Evolutionary conservation across 345 rosid species (phyloP).

Genomic region (Salix purpurea): DNA sequence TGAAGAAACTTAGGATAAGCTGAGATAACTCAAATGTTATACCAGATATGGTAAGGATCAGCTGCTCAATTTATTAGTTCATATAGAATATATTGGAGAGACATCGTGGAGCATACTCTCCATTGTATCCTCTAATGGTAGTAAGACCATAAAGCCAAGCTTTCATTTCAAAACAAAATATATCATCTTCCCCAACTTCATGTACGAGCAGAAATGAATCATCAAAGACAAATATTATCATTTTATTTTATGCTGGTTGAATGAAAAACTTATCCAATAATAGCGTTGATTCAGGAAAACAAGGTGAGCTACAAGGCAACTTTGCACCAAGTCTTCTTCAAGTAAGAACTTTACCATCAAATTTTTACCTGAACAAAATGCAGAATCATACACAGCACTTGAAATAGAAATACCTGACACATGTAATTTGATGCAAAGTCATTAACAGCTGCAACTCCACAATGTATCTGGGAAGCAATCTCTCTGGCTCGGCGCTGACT

Average conservation of each 20-base stretch:
- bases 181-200: not conserved
- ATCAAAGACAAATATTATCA: not conserved
- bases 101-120: no score
- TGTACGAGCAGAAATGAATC: not conserved
- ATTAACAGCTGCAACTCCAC: constrained; percentile 89
- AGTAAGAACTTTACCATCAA: not conserved
- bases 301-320: not conserved
- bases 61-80: not conserved
- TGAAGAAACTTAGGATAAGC: not conserved
- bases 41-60: not conserved
- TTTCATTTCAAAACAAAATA: not conserved
- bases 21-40: not conserved
- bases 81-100: not conserved
- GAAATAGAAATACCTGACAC: constrained; percentile 71
- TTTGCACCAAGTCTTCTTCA: not conserved
- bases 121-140: not conserved
- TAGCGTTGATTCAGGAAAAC: not conserved
- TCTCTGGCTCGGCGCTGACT: constrained; percentile 67
- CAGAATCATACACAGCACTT: not conserved
- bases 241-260: no score
- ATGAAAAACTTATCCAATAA: not conserved
- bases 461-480: constrained; percentile 79
- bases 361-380: not conserved
- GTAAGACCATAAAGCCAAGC: not conserved
- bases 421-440: constrained; percentile 87